Evolutionary conservation across 805 yeast genomes (phyloP), one percentile per base, ranked within the genome.

Genomic region (Lipomyces japonicus): DNA sequence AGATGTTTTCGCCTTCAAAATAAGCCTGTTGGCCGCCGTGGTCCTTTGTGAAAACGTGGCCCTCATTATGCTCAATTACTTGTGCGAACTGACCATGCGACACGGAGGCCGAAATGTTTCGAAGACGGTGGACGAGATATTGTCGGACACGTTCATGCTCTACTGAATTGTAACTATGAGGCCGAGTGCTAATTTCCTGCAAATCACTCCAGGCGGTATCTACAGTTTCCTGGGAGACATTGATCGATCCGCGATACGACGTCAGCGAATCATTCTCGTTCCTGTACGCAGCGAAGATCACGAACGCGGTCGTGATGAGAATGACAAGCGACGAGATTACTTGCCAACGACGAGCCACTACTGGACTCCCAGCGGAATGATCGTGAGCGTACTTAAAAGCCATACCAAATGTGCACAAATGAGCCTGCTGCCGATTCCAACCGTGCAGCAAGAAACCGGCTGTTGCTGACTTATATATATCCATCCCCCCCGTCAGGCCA

Each of bases 201-300:
- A 89, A 71, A 60, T 83, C 86, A 1, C 65, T 52, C 96, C 96
- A 89, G 2, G 84, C 72, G n/a, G n/a, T n/a, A n/a, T n/a, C n/a
- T n/a, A n/a, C n/a, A n/a, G n/a, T n/a, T n/a, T n/a, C n/a, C n/a
- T n/a, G n/a, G n/a, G n/a, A n/a, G n/a, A n/a, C n/a, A n/a, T n/a
- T n/a, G n/a, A n/a, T n/a, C n/a, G n/a, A n/a, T n/a, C n/a, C n/a
- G n/a, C n/a, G n/a, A n/a, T n/a, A n/a, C n/a, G n/a, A n/a, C n/a
- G n/a, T n/a, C n/a, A 34, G 37, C 37, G 37, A n/a, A 9, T 12
- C 37, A 7, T 6, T 7, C n/a, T 34, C 37, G 21, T 12, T 18
- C 37, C 9, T 19, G 21, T 34, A 34, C 21, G 37, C n/a, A 14
- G 7, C 10, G 7, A 34, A 14, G 7, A 34, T 19, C n/a, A 34